Evolutionary conservation across 768 basidiomycete genomes (phyloP).

Genomic region (Cyclocybe aegerita): DNA sequence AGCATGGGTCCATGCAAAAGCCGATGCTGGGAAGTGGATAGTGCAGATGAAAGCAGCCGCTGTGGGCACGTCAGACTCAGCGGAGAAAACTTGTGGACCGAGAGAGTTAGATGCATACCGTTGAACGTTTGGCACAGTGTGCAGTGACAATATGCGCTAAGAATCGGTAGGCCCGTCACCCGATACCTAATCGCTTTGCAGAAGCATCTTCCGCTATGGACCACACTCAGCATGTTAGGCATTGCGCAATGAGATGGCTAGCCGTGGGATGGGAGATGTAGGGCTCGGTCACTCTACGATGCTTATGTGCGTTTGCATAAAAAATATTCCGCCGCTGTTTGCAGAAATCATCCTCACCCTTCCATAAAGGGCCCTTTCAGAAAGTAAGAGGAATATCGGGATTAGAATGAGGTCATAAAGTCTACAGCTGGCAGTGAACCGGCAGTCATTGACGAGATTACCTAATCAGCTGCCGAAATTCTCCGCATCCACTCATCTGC

Average conservation of each 20-base stretch:
- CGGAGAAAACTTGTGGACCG: background rate
- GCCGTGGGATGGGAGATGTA: background rate
- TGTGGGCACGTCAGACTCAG: conserved; percentile 18
- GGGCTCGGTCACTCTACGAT: background rate
- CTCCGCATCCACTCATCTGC: conserved; percentile 31
- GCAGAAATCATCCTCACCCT: too few species aligned
- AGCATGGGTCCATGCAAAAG: conserved; percentile 55
- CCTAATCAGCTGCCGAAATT: conserved; percentile 44
- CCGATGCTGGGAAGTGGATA: conserved; percentile 48
- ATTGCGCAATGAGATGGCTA: background rate
- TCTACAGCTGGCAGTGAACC: too few species aligned
- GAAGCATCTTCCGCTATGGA: conserved; percentile 54
- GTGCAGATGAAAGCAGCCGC: conserved; percentile 65
- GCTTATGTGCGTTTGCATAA: too few species aligned
- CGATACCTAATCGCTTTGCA: conserved; percentile 53
- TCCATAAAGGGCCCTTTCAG: too few species aligned
- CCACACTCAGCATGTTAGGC: conserved; percentile 5
- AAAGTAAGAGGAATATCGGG: too few species aligned
- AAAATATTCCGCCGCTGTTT: too few species aligned
- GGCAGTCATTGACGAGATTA: conserved; percentile 19
- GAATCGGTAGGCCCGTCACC: conserved; percentile 45
- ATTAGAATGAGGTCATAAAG: too few species aligned
- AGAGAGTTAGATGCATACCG: conserved; percentile 25
- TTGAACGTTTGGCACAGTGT: conserved; percentile 63
- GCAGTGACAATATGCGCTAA: conserved; percentile 71